Evolutionary conservation across 2,329 filamentous ascomycete species (phyloP).

Genomic region (Monilinia aucupariae): DNA sequence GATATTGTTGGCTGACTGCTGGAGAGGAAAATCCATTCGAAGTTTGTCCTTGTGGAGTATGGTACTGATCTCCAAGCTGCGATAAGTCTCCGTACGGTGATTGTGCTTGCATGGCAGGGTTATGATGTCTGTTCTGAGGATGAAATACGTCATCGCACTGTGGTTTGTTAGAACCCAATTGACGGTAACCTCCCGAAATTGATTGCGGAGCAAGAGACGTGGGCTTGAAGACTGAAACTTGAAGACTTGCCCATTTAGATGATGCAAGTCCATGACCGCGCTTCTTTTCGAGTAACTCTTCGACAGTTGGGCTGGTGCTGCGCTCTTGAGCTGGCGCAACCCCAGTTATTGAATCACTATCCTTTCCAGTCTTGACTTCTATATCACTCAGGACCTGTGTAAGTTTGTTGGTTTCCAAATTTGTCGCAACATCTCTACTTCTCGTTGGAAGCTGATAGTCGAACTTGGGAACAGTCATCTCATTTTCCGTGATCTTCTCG

Average conservation of each 20-base stretch:
- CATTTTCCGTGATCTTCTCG: not conserved
- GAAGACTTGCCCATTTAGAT: constrained; percentile 12
- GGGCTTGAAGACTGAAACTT: not conserved
- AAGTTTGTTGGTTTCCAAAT: not conserved
- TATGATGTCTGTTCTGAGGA: not conserved
- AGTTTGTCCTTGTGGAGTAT: not conserved
- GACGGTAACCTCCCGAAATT: not conserved
- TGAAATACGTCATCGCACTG: not conserved
- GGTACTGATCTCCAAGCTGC: not conserved
- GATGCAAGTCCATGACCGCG: not conserved
- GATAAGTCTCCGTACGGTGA: not conserved
- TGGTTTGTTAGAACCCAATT: not conserved
- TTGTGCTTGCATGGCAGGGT: not conserved
- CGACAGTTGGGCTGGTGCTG: constrained; percentile 3
- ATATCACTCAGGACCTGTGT: not conserved
- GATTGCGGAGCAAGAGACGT: not conserved
- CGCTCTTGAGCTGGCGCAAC: not conserved
- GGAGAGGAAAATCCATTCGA: not conserved
- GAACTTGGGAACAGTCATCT: not conserved
- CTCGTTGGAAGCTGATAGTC: not conserved
- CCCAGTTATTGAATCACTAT: not conserved
- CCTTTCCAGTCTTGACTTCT: not conserved
- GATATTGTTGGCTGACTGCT: not conserved
- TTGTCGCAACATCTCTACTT: not conserved
- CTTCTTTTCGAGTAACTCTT: constrained; percentile 11